A percentile compares a stretch with the other conserved stretches of the same genome.
Evolutionary conservation across 2,329 filamentous ascomycete species (phyloP).

Genomic region (Teratosphaeria zuluensis): DNA sequence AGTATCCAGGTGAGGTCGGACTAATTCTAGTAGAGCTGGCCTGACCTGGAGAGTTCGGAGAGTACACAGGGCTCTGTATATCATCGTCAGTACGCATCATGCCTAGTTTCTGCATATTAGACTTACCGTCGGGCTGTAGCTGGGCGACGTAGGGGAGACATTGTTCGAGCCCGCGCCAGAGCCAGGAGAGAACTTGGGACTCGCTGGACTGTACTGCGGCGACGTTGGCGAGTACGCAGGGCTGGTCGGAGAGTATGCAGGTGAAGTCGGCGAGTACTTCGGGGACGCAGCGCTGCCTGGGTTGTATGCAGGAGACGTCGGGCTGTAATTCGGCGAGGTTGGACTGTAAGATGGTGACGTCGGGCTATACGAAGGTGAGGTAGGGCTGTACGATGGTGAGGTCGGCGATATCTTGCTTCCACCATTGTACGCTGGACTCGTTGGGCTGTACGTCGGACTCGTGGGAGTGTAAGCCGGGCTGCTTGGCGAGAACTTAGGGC

Average conservation of each 20-base stretch:
- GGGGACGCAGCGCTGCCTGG: constrained; percentile 38
- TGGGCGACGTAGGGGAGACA: constrained; percentile 31
- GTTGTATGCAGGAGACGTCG: constrained; percentile 42
- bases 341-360: constrained; percentile 58
- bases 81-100: not conserved
- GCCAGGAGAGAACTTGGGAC: constrained; percentile 45
- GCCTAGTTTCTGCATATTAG: not conserved
- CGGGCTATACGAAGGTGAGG: constrained; percentile 61
- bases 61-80: constrained; percentile 40
- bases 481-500: constrained; percentile 43
- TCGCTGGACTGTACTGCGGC: constrained; percentile 31
- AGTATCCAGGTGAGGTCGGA: constrained; percentile 34
- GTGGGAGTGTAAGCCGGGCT: constrained; percentile 42
- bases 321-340: constrained; percentile 61
- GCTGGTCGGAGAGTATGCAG: constrained; percentile 43
- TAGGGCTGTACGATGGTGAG: constrained; percentile 33
- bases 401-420: constrained; percentile 21
- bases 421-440: constrained; percentile 40
- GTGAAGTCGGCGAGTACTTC: constrained; percentile 41
- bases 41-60: constrained; percentile 21
- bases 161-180: not conserved
- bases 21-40: constrained; percentile 23
- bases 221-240: constrained; percentile 39
- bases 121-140: constrained; percentile 40
- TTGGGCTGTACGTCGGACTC: constrained; percentile 35